These are phyloP conservation scores for Penicillium sp. DNA, from an alignment of 2,329 filamentous ascomycete genomes.

Conservation along the genomic window DNA sequence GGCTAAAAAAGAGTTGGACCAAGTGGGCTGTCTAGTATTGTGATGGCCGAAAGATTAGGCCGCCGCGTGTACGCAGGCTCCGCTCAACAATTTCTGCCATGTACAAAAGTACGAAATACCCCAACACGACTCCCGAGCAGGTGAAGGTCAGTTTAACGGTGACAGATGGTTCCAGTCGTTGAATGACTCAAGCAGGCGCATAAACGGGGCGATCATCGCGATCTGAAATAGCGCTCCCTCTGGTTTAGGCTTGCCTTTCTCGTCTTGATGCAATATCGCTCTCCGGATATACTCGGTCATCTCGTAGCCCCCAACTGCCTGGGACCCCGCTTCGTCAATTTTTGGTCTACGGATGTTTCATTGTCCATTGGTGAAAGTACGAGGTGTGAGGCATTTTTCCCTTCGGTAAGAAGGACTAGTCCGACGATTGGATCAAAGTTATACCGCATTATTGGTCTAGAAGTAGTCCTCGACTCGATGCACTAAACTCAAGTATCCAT, in stretches of 20 bases:
- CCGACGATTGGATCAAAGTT: not conserved
- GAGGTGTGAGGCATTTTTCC: not conserved
- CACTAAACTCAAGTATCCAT: too few relatives aligned
- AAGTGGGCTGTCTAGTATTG: not conserved
- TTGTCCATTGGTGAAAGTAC: not conserved
- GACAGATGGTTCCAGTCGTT: conserved; percentile 27
- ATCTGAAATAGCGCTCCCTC: conserved; percentile 31
- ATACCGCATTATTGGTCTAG: too few relatives aligned
- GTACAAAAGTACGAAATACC: not conserved
- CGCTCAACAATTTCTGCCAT: not conserved
- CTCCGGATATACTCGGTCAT: conserved; percentile 3
- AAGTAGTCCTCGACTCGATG: too few relatives aligned
- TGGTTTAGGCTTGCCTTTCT: conserved; percentile 29
- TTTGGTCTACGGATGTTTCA: not conserved
- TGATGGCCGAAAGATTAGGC: not conserved
- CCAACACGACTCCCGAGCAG: not conserved
- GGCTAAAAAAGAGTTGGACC: not conserved
- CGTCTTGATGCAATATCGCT: not conserved
- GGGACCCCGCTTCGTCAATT: not conserved
- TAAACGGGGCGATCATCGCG: conserved; percentile 27
- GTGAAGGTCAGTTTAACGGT: not conserved
- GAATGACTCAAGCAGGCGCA: conserved; percentile 26
- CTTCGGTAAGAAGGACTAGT: not conserved
- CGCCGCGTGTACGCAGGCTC: not conserved
- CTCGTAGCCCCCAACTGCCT: not conserved